phyloP scores from a whole-genome alignment of 129 eudicot species.

The Daucus carota region DNA sequence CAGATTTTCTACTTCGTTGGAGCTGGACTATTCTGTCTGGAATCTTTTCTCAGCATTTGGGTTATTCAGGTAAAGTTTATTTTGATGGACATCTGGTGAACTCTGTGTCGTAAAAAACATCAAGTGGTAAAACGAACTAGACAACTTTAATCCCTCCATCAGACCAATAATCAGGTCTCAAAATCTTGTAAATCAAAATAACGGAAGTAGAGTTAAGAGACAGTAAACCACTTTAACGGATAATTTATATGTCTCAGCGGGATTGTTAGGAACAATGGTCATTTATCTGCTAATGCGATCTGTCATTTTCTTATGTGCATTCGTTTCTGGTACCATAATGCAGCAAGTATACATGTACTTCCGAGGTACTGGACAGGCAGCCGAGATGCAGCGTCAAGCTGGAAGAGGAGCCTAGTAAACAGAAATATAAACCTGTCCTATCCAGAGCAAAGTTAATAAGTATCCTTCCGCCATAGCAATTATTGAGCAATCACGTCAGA shows the following conservation, averaged over 20 bases:
- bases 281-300: not conserved
- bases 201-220: not conserved
- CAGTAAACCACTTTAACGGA: not conserved
- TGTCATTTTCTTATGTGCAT: not conserved
- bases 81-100: not conserved
- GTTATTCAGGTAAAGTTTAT: slow-evolving; percentile 70
- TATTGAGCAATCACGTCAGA: not conserved
- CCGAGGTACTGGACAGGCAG: slow-evolving; percentile 85
- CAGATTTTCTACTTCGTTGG: slow-evolving; percentile 95
- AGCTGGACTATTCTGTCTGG: slow-evolving; percentile 72
- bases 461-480: not conserved
- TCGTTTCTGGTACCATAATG: slow-evolving; percentile 15
- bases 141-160: not conserved
- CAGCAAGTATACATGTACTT: slow-evolving; percentile 99
- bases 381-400: slow-evolving; percentile 69
- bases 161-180: not conserved
- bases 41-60: slow-evolving; percentile 76
- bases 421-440: slow-evolving; percentile 22
- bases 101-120: not conserved
- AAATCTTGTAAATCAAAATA: not conserved
- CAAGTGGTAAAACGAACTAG: not conserved
- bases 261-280: not conserved
- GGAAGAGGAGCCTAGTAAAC: slow-evolving; percentile 55
- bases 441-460: not conserved
- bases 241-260: not conserved